Percentiles rank a stretch among this genome's conserved stretches.
These are phyloP conservation scores for Tolypocladium inflatum DNA, from an alignment of 2,329 filamentous ascomycete genomes.

Conservation along the genomic window DNA sequence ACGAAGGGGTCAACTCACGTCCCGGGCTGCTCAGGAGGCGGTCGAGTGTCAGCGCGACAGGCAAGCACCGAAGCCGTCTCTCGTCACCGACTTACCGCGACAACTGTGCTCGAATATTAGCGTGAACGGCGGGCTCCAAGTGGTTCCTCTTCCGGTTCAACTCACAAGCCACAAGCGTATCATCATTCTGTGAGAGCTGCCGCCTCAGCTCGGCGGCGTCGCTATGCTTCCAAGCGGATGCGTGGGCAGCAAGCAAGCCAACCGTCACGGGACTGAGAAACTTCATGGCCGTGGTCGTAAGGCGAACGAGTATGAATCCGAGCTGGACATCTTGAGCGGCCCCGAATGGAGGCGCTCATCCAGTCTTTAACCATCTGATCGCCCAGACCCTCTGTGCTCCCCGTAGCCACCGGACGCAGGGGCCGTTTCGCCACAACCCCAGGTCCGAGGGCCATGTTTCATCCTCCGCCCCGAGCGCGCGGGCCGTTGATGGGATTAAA, in stretches of 20 bases:
- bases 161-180: constrained; percentile 23
- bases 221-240: constrained; percentile 4
- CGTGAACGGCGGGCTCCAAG: neutral
- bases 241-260: constrained; percentile 2
- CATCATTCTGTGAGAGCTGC: constrained; percentile 7
- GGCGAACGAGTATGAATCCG: no score
- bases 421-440: neutral
- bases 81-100: constrained; percentile 4
- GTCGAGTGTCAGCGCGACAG: neutral
- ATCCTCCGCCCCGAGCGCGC: neutral
- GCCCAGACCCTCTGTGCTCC: no score
- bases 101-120: constrained; percentile 2
- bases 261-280: neutral
- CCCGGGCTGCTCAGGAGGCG: constrained; percentile 3
- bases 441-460: neutral
- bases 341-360: neutral
- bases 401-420: neutral
- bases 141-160: neutral
- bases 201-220: constrained; percentile 3
- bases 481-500: neutral
- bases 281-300: neutral
- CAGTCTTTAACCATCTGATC: neutral
- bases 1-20: constrained; percentile 2
- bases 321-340: neutral
- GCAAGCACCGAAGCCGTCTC: neutral